Base-by-base conservation (phyloP, 805 yeast genomes). In the Ascoidea tarda region DNA sequence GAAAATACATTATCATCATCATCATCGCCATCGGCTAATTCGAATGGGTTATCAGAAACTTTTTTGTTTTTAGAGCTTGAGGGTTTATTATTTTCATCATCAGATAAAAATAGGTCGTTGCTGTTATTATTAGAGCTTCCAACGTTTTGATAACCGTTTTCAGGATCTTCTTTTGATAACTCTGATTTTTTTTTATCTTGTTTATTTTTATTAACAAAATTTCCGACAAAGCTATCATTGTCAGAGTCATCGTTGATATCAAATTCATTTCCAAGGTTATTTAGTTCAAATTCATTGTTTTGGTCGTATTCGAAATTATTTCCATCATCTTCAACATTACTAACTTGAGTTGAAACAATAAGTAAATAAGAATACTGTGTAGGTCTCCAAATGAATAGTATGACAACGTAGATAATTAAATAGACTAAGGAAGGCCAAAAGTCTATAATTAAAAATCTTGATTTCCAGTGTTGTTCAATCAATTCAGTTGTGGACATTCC, bases 381-480 rank as follows among this genome's bases (percentile, higher is more conserved):
- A 52, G 99, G 99, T 67, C 99, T 83, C 99, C 99, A 93, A 57
- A 93, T 78, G 71, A 89, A 79, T 5, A 96, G 87, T 57, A 93
- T 75, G 6, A 89, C 78, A 60, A 84, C 77, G 65, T 93, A 90
- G 46, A 90, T 90, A 49, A 82, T 68, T 63, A 86, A 87, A 69
- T 88, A 93, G 12, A 89, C 83, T 50, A 88, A 76, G 50, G 95
- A 82, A 46, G 96, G 96, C 96, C 98, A 90, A 71, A 95, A 95
- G 60, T 91, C 96, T 48, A 84, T 76, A 52, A 88, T 68, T 61
- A 93, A 88, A 72, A 87, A 90, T 62, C 95, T 79, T 48, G 87
- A 78, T 68, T 90, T 87, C 99, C 99, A 93, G 64, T 87, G 84
- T 59, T 79, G 79, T 62, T 90, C 96, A 54, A 91, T 76, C 64